Base-by-base conservation (phyloP, 1,284 basidiomycete genomes). In the Singerocomus inundabilis region DNA sequence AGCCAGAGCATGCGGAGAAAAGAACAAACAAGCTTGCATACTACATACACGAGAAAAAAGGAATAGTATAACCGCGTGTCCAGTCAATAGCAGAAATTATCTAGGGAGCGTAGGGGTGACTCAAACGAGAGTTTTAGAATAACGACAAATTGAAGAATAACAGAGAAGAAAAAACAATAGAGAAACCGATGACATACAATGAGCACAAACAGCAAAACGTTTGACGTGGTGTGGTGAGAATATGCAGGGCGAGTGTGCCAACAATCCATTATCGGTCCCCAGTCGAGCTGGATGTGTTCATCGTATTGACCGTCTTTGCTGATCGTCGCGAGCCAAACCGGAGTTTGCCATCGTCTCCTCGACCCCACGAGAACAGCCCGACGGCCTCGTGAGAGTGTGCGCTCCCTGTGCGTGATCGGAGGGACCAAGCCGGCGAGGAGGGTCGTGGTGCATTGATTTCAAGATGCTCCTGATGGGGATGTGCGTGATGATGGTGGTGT, bases 391-490 rank as follows among this genome's bases (percentile, higher is more conserved):
- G 81, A 9, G 86, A 87, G 45, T 81, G 75, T 0, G 80, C 67
- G 56, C 88, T 89, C 15, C 84, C 85, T 2, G 84, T 76, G 30
- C 82, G 77, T 18, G 88, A 91, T 15, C 87, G 82, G 75, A 90
- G 84, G 0, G 87, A 89, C 86, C 86, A 91, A 0, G 85, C 84
- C 18, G 88, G 88, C 6, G 88, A 90, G 21, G 72, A 75, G 5
- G 88, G 85, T 21, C 88, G 79, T 11, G 77, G 73, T n/a, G 80
- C 78, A 13, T 52, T 60, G 24, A 72, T 66, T 24, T 73, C 73
- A 16, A 84, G 68, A 57, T 79, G 79, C 28, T 72, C 67, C 16
- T 76, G 72, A 31, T 80, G 78, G 30, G 83, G 68, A 38, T 80
- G 77, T 29, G 82, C 78, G 12, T 61, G 60, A 49, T 82, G 77